phyloP scores from a whole-genome alignment of 2,329 filamentous ascomycete species.

The Catunica adiposa region DNA sequence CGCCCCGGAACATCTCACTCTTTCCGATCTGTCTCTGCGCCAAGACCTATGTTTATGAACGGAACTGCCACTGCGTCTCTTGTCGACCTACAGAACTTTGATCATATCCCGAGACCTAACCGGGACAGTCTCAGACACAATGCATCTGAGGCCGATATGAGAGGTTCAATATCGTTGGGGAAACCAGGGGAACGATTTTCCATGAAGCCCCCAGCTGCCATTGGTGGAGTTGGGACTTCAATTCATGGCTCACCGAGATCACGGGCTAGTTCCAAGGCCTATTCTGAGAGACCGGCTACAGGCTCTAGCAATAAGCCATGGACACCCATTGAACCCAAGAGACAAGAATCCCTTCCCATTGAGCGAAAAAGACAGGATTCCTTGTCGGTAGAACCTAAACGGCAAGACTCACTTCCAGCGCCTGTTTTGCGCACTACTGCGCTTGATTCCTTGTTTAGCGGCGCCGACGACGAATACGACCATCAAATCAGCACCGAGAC shows the following conservation, averaged over 20 bases:
- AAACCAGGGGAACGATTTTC: neutral
- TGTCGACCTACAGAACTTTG: slow-evolving; percentile 9
- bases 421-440: neutral
- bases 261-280: neutral
- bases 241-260: neutral
- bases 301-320: slow-evolving; percentile 1
- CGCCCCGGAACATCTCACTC: slow-evolving; percentile 15
- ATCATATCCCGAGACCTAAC: slow-evolving; percentile 8
- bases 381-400: neutral
- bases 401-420: neutral
- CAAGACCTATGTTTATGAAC: slow-evolving; percentile 14
- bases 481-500: neutral
- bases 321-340: neutral
- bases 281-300: neutral
- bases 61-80: slow-evolving; percentile 12
- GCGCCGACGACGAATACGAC: neutral
- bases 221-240: slow-evolving; percentile 9
- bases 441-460: slow-evolving; percentile 9
- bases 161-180: neutral
- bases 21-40: slow-evolving; percentile 11
- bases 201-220: slow-evolving; percentile 13
- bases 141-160: slow-evolving; percentile 1
- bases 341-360: slow-evolving; percentile 1
- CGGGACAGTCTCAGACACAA: slow-evolving; percentile 12
- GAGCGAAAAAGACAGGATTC: neutral